Evolutionary conservation across 225 moss, liverwort and hornwort genomes (phyloP).

Genomic region (Marchantia paleacea): DNA sequence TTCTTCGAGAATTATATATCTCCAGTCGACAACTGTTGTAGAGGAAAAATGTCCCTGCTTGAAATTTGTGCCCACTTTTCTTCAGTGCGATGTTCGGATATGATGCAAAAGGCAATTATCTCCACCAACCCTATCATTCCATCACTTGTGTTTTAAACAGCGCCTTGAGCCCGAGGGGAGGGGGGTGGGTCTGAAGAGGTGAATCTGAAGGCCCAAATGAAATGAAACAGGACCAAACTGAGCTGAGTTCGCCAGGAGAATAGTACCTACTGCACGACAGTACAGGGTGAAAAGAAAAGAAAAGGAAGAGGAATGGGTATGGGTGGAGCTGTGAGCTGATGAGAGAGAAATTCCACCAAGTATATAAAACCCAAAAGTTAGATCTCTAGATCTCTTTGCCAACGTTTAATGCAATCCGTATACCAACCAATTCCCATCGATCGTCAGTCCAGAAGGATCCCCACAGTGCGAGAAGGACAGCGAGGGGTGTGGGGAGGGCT

Average conservation of each 20-base stretch:
- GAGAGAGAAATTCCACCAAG: neutral
- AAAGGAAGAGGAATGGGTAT: neutral
- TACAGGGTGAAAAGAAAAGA: neutral
- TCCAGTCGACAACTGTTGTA: no score
- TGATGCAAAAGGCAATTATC: no score
- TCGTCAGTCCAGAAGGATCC: conserved; percentile 11
- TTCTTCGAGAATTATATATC: no score
- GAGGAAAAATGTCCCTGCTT: no score
- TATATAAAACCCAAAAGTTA: conserved; percentile 1
- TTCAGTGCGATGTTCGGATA: no score
- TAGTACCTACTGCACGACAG: no score
- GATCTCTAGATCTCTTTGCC: neutral
- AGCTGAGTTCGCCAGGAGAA: neutral
- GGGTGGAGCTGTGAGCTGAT: neutral
- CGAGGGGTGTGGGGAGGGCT: neutral
- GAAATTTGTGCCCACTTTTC: no score
- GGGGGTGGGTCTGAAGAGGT: no score
- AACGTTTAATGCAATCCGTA: conserved; percentile 2
- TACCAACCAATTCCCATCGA: neutral
- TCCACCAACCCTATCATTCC: no score
- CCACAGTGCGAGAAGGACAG: neutral
- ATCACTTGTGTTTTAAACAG: no score
- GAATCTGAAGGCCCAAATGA: neutral
- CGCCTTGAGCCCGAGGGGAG: no score
- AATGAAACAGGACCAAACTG: neutral